Evolutionary conservation across 345 rosid genomes (phyloP).

Genomic region (Carallia brachiata): DNA sequence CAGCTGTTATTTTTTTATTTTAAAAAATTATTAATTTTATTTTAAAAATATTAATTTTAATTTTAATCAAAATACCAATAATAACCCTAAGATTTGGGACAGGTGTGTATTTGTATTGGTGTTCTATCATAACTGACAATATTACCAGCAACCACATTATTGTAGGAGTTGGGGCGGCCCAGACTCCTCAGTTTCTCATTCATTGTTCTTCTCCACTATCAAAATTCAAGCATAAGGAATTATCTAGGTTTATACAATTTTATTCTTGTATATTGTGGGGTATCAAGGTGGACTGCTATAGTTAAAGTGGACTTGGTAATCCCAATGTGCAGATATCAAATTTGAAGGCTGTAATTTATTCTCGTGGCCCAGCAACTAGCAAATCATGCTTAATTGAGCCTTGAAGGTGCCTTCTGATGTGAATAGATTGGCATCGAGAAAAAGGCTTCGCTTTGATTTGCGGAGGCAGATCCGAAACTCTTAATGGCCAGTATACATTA

Average conservation of each 20-base stretch:
- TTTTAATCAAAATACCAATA: too few relatives aligned
- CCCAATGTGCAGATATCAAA: not conserved
- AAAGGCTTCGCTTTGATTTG: not conserved
- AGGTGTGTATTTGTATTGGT: too few relatives aligned
- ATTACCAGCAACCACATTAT: constrained; percentile 7
- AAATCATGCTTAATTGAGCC: not conserved
- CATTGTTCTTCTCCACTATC: constrained; percentile 18
- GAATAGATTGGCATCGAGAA: not conserved
- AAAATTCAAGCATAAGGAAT: constrained; percentile 11
- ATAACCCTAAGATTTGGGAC: too few relatives aligned
- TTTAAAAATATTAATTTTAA: too few relatives aligned
- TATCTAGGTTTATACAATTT: not conserved
- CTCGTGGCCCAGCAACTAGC: constrained; percentile 7
- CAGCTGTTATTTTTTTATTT: too few relatives aligned
- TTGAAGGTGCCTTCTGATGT: not conserved
- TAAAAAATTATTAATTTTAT: too few relatives aligned
- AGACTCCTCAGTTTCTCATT: constrained; percentile 11
- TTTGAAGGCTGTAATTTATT: not conserved
- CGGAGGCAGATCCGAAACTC: not conserved
- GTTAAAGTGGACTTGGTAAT: too few relatives aligned
- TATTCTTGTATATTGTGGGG: too few relatives aligned
- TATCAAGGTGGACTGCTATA: not conserved
- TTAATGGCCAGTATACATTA: too few relatives aligned
- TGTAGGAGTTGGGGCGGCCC: constrained; percentile 7
- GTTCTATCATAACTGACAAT: not conserved